Evolutionary conservation across 202 grass and related monocot genomes (phyloP), one percentile per base, ranked within the genome.

Genomic region (Brachypodium distachyon): DNA sequence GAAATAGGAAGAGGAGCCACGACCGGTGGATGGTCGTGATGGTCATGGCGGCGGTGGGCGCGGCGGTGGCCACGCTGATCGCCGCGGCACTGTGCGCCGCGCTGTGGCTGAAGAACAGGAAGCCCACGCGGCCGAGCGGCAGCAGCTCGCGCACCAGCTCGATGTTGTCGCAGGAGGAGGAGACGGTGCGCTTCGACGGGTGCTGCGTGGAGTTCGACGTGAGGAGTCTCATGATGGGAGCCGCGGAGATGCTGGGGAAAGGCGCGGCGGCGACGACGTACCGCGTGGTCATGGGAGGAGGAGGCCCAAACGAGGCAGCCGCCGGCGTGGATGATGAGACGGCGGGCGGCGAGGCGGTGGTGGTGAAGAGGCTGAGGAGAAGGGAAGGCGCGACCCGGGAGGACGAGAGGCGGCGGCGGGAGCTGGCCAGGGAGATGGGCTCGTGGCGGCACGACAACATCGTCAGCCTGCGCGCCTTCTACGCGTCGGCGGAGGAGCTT

Each of bases 211-310:
- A 84, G 79, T 90, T 97, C 72, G 84, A 83, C 63, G 70, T 89
- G 81, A 82, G 84, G 67, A 66, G 83, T 26, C 77, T 97, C 14
- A 91, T 97, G 94, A 73, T 80, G 70, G 90, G 90, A 26, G 92
- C 90, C 47, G 94, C 90, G 14, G 94, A 97, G 81, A 93, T 97
- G 88, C 81, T 97, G 31, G 90, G 90, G 0, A 97, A 88, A 49
- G 94, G 94, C 64, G 78, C 67, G 18, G 72, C 90, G 58, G 88
- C 88, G 33, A 88, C 90, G 48, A 93, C 94, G 7, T 97, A 97
- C 70, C 81, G 94, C 6, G 94, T 97, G 60, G 79, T 76, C 67
- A 87, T 97, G 79, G 79, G 90, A 28, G 71, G 78, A 76, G 79
- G 90, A 28, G 71, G 78, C 38, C 21, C 44, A 9, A 27, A 18